Evolutionary conservation across 176 grass and related monocot species (phyloP).

Genomic region (Neostapfia colusana): DNA sequence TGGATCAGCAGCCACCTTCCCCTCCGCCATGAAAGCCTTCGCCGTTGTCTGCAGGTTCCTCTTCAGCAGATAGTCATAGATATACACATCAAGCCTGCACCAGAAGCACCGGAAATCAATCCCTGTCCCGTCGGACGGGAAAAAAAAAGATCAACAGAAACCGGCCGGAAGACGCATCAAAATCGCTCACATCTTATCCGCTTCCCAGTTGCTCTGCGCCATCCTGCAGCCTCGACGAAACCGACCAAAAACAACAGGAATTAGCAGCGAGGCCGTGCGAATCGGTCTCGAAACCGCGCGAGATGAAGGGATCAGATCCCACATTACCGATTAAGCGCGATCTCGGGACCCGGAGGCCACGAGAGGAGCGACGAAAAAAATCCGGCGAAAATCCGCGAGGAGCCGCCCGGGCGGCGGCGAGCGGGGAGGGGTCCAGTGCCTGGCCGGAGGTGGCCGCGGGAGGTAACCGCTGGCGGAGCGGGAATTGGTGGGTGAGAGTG

Average conservation of each 20-base stretch:
- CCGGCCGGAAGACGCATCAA: neutral
- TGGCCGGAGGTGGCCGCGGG: slow-evolving; percentile 8
- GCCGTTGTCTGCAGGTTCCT: slow-evolving; percentile 88
- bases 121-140: neutral
- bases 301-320: slow-evolving; percentile 44
- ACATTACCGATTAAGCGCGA: slow-evolving; percentile 61
- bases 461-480: neutral
- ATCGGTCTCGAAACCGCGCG: slow-evolving; percentile 15
- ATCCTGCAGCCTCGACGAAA: slow-evolving; percentile 46
- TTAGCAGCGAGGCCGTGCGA: neutral
- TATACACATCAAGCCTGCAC: slow-evolving; percentile 96
- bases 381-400: neutral
- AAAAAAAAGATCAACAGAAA: neutral
- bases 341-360: neutral
- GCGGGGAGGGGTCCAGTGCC: slow-evolving; percentile 40
- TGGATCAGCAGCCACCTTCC: slow-evolving; percentile 91
- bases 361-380: neutral
- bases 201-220: slow-evolving; percentile 99
- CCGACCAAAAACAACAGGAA: slow-evolving; percentile 8
- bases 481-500: slow-evolving; percentile 15
- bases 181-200: slow-evolving; percentile 87
- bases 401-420: slow-evolving; percentile 24
- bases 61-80: slow-evolving; percentile 92
- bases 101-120: slow-evolving; percentile 32
- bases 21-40: slow-evolving; percentile 94